Base-by-base conservation (phyloP, 2,329 filamentous ascomycete genomes). In the Paraphaeosphaeria minitans region DNA sequence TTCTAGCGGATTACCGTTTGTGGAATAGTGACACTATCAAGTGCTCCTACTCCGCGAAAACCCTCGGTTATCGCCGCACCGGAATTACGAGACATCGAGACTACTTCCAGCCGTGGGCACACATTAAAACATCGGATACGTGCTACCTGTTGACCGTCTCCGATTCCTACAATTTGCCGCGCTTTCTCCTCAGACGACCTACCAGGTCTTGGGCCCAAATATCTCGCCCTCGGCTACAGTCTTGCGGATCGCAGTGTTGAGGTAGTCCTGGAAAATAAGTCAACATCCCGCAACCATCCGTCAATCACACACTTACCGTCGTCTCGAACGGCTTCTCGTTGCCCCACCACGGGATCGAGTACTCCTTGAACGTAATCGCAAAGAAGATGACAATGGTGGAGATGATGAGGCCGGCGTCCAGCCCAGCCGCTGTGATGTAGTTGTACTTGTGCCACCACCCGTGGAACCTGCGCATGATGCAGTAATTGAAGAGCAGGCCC, bases 401-500 rank as follows among this genome's bases (percentile, higher is more conserved):
- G 21, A 91, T 73, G 13, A 88, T 85, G 5, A 91, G 81, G 5
- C 89, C 89, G 50, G 84, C 85, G 73, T 92, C 89, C 39, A 92
- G 78, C 1, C 87, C 89, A 0, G 89, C 89, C 4, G 88, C 90
- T 0, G 88, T 86, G 69, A 91, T 83, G 73, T 92, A 92, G 79
- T 92, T 92, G 79, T 91, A 92, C 74, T 88, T 86, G 74, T 89
- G 80, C 89, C 89, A 92, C 89, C 89, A 92, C 35, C 87, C 89
- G 4, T 82, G 84, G 76, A 84, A 89, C 61, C 84, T 82, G 58
- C 87, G 82, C 71, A 85, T 85, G 71, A 92, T 84, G 66, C 82
- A 86, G 67, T 84, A 88, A 76, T 91, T 90, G 79, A 92, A 92
- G 37, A 88, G 63, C 49, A 84, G 82, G 9, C 89, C 89, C 7